phyloP scores from a whole-genome alignment of 2,329 filamentous ascomycete genomes.

The Beauveria asiatica region DNA sequence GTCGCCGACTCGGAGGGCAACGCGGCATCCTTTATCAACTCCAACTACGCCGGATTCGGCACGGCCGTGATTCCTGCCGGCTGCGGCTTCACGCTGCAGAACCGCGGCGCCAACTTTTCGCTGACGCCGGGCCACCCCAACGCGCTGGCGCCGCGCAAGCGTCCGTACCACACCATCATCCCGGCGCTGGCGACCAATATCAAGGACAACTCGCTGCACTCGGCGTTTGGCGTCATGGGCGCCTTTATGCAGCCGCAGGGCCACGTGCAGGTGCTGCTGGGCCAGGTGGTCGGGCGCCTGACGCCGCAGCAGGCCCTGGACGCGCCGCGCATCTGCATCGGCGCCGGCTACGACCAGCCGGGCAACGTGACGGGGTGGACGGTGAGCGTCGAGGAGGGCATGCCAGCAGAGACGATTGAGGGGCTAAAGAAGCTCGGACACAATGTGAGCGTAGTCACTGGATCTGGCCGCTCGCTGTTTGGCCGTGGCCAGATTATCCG shows the following conservation, averaged over 20 bases:
- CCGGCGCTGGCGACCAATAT: conserved; percentile 79
- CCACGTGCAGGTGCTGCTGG: conserved; percentile 85
- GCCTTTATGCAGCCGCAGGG: conserved; percentile 98
- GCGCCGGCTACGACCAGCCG: conserved; percentile 58
- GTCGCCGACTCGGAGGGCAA: conserved; percentile 77
- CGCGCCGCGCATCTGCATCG: conserved; percentile 83
- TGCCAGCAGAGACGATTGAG: conserved; percentile 57
- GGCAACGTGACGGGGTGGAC: conserved; percentile 50
- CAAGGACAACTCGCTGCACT: conserved; percentile 65
- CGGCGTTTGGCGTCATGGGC: conserved; percentile 93
- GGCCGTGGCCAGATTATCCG: conserved; percentile 82
- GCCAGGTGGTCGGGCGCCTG: conserved; percentile 74
- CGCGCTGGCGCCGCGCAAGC: conserved; percentile 66
- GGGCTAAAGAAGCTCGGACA: conserved; percentile 66
- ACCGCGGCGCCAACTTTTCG: conserved; percentile 81
- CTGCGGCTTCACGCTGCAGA: conserved; percentile 91
- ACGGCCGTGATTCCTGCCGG: conserved; percentile 75
- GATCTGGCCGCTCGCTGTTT: conserved; percentile 60
- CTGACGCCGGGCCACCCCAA: conserved; percentile 69
- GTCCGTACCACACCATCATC: conserved; percentile 97
- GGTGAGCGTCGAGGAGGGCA: conserved; percentile 78
- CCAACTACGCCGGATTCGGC: conserved; percentile 84
- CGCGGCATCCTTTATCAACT: conserved; percentile 94
- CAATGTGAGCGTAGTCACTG: conserved; percentile 58
- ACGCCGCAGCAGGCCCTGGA: conserved; percentile 85